Base-by-base conservation (phyloP, 1,284 basidiomycete genomes). In the Cerrena zonata region DNA sequence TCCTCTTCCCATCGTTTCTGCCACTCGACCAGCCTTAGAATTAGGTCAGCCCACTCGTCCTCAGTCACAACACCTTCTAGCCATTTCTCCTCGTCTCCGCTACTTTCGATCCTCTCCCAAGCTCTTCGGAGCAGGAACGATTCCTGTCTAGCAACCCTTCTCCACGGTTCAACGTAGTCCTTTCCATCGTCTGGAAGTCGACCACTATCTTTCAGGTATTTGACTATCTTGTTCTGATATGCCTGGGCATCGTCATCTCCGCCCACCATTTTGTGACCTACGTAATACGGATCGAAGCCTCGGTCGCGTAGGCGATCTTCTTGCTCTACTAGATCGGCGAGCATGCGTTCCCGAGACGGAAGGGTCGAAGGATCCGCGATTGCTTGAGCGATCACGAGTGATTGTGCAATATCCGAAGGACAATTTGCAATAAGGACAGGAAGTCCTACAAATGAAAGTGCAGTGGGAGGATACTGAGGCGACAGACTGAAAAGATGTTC, bases 361-460 rank as follows among this genome's bases (percentile, higher is more conserved):
- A 81, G 66, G 2, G 77, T 56, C 12, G 61, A 61, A 0, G 70
- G 61, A 51, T 78, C 68, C 5, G 69, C 65, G 42, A 82, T 71
- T 7, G 67, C 69, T 56, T 77, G 71, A 1, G 74, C 65, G 21
- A 68, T 63, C 52, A 79, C 73, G 10, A 77, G 61, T 39, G 73
- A 70, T 57, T 82, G 78, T 3, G 78, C 79, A 38, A 67, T 58
- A 60, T 78, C 75, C 4, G 74, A 77, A 4, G 76, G 74, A 48
- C 74, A 77, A 58, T 76, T 77, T 10, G 72, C 65, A 24, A 76
- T 74, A 39, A 67, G 60, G 13, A 67, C 58, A 5, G 71, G 71
- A 0, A 82, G 68, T 3, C 80, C 79, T 52, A 82, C 66, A 62
- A 82, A 81, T 11, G 75, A 68, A 19, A 82, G 71, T 15, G 78